Evolutionary conservation across 495 filamentous ascomycete genomes (phyloP), one percentile per base, ranked within the genome.

Genomic region (Aspergillus ellipticus): DNA sequence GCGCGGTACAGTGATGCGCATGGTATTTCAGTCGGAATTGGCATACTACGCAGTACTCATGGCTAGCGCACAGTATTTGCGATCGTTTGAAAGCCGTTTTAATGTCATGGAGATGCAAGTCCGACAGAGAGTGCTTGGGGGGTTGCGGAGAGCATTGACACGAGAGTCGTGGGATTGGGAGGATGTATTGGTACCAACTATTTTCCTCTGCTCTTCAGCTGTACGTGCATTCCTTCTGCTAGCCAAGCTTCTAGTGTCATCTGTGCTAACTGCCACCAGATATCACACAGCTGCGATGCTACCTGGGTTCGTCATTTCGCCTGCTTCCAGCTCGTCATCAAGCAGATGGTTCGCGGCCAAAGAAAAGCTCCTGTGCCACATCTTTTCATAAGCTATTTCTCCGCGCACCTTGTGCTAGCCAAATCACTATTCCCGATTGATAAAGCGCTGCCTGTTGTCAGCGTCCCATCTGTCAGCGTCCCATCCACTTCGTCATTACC

Each of bases 191-290:
- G 33, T 51, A 7, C 49, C 49, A 26, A 51, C 33, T 13, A 51
- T 51, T 5, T 51, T 51, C 22, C 33, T 51, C 20, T 51, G 49
- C 37, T 51, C 49, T 24, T 51, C 49, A n/a, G 49, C 49, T 10
- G 49, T 51, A 41, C 9, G 49, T 51, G 20, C 6, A 10, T 51
- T n/a, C 31, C 4, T 7, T 28, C 24, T 28, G 24, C 24, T 41
- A 24, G 11, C 41, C 13, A 26, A n/a, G 43, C 1, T 26, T 6
- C 10, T 15, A 4, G 13, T 22, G 17, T 13, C 21, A 15, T 37
- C 21, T 3, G 3, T 42, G 7, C 17, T 51, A 5, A 41, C 11
- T 2, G 4, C 21, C n/a, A 5, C 33, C 9, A 51, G 49, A 51
- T 51, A 2, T 51, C 49, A 6, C 21, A 37, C 16, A 51, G 49